Evolutionary conservation across 768 basidiomycete species (phyloP).

Genomic region (Lactarius vividus): DNA sequence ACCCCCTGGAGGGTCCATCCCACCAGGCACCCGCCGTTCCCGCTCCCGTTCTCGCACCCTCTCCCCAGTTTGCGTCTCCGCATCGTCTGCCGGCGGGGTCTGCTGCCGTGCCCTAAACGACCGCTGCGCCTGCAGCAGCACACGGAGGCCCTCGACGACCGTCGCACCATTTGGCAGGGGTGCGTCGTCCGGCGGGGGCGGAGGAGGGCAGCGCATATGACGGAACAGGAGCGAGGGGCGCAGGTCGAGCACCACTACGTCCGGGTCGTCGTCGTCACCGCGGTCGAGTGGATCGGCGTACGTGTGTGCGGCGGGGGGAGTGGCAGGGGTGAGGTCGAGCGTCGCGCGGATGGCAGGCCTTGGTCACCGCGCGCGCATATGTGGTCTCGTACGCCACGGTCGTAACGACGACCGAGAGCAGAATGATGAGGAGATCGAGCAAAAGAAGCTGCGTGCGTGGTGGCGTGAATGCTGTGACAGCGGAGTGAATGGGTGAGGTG

Average conservation of each 20-base stretch:
- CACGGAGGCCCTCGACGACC: constrained; percentile 40
- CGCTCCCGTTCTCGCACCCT: constrained; percentile 14
- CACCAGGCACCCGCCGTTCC: constrained; percentile 32
- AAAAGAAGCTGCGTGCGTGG: constrained; percentile 62
- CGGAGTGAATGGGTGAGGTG: not conserved
- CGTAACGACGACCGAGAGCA: constrained; percentile 63
- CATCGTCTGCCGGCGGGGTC: constrained; percentile 31
- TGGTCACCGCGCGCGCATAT: constrained; percentile 42
- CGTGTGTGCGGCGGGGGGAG: constrained; percentile 32
- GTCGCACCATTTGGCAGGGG: constrained; percentile 62
- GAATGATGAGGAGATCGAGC: constrained; percentile 66
- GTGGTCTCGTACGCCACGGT: constrained; percentile 67
- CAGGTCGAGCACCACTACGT: constrained; percentile 53
- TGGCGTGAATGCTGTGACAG: constrained; percentile 43
- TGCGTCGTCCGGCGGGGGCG: constrained; percentile 37
- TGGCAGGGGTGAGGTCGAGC: constrained; percentile 38
- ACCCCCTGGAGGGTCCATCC: constrained; percentile 28
- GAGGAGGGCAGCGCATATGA: constrained; percentile 56
- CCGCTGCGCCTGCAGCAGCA: constrained; percentile 51
- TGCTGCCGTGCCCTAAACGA: constrained; percentile 32
- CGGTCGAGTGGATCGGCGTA: constrained; percentile 28
- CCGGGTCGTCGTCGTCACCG: constrained; percentile 22
- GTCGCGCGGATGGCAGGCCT: constrained; percentile 32
- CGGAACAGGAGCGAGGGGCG: constrained; percentile 51
- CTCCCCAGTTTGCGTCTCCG: constrained; percentile 39